Conservation (phyloP, 495 filamentous ascomycete genomes). For the Pyronema domesticum region DNA sequence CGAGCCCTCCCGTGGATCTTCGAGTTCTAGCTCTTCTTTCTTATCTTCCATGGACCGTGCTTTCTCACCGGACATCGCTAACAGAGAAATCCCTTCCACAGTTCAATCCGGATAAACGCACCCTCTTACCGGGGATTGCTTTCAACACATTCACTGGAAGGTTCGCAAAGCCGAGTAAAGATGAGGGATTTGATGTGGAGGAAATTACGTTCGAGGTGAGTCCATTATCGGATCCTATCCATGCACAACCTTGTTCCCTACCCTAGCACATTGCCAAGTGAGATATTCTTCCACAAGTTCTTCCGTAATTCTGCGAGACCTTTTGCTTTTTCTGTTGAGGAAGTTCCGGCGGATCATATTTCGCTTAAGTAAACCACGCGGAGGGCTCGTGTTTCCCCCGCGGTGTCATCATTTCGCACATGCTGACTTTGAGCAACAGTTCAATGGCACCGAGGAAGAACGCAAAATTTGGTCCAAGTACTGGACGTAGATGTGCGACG, state of each 20-base stretch:
- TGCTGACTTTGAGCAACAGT: neutral
- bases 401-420: neutral
- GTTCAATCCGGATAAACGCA: constrained; percentile 68
- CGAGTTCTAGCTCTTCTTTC: too few relatives aligned
- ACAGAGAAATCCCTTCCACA: constrained; percentile 15
- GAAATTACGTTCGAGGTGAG: constrained; percentile 38
- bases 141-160: constrained; percentile 54
- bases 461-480: neutral
- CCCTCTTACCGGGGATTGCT: constrained; percentile 56
- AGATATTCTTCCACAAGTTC: too few relatives aligned
- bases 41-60: too few relatives aligned
- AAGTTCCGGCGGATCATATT: neutral
- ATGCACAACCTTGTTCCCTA: neutral
- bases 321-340: neutral
- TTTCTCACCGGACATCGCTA: too few relatives aligned
- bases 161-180: constrained; percentile 49
- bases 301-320: neutral
- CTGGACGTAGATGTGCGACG: neutral
- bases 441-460: neutral
- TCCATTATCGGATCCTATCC: neutral
- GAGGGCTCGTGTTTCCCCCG: neutral
- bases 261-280: neutral
- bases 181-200: constrained; percentile 66
- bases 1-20: too few relatives aligned
- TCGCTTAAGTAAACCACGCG: neutral